Evolutionary conservation across 768 basidiomycete genomes (phyloP).

Genomic region (Gymnopilus junonius): DNA sequence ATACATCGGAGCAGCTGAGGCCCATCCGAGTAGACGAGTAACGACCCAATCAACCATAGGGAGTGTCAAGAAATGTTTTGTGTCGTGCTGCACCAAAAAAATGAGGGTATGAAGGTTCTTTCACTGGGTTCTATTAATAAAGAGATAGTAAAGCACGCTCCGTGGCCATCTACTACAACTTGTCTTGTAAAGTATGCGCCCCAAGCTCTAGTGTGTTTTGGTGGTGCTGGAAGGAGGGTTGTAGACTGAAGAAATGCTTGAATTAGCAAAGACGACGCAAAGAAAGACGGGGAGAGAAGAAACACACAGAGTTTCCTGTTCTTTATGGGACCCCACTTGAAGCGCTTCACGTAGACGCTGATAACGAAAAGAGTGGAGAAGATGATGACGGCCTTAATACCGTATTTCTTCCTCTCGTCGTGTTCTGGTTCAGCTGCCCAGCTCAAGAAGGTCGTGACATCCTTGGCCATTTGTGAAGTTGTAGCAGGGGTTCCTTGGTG

Average conservation of each 20-base stretch:
- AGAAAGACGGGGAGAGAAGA: background rate
- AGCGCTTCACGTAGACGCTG: constrained; percentile 90
- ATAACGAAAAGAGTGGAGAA: constrained; percentile 84
- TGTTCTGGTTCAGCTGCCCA: constrained; percentile 99
- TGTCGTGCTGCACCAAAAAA: background rate
- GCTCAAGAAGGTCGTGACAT: constrained; percentile 92
- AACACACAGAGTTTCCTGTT: constrained; percentile 88
- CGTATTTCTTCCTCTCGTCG: constrained; percentile 96
- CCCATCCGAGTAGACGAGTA: background rate
- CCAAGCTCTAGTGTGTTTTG: constrained; percentile 54
- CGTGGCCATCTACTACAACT: constrained; percentile 28
- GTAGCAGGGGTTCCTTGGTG: constrained; percentile 88
- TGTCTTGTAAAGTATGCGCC: constrained; percentile 20
- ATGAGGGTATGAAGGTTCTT: constrained; percentile 19
- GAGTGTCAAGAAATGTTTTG: background rate
- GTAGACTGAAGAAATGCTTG: constrained; percentile 48
- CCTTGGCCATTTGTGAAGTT: constrained; percentile 99
- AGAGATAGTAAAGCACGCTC: constrained; percentile 19
- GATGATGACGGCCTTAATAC: constrained; percentile 93
- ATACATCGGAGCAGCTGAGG: too few relatives aligned
- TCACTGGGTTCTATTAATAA: constrained; percentile 29
- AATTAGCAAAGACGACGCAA: background rate
- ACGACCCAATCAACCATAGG: too few relatives aligned
- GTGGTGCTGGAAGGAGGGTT: constrained; percentile 52
- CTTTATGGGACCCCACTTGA: constrained; percentile 94